Percentiles rank a stretch among this genome's conserved stretches.
Evolutionary conservation across 192 early-diverging fungal species (phyloP).

Genomic region (Backusella parvicylindrica): DNA sequence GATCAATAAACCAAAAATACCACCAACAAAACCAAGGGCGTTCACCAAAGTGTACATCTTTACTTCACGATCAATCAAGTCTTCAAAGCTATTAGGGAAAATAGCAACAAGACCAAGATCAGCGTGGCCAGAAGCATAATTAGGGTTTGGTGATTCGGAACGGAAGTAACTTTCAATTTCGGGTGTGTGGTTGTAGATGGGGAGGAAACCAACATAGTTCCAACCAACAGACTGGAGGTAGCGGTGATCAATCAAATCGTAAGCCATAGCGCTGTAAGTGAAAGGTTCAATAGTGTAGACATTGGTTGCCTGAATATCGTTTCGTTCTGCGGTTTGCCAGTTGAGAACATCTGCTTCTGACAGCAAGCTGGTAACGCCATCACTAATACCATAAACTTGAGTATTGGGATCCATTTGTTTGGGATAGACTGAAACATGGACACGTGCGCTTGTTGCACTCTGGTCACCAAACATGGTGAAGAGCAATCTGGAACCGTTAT

Average conservation of each 20-base stretch:
- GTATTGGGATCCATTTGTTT: slow-evolving; percentile 34
- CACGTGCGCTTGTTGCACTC: slow-evolving; percentile 18
- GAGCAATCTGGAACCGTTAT: slow-evolving; percentile 30
- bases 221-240: slow-evolving; percentile 33
- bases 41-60: slow-evolving; percentile 34
- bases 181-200: slow-evolving; percentile 31
- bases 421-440: slow-evolving; percentile 31
- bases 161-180: slow-evolving; percentile 27
- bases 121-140: slow-evolving; percentile 14
- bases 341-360: slow-evolving; percentile 12
- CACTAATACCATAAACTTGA: slow-evolving; percentile 14
- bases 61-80: slow-evolving; percentile 18
- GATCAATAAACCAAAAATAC: slow-evolving; percentile 33
- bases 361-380: slow-evolving; percentile 2
- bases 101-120: slow-evolving; percentile 28
- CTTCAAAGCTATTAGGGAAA: slow-evolving; percentile 11
- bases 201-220: slow-evolving; percentile 38
- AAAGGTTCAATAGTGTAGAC: slow-evolving; percentile 27
- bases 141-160: slow-evolving; percentile 26
- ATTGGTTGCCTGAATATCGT: slow-evolving; percentile 25
- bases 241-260: slow-evolving; percentile 24
- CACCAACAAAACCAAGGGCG: slow-evolving; percentile 35
- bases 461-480: slow-evolving; percentile 31
- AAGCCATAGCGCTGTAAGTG: slow-evolving; percentile 28
- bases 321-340: slow-evolving; percentile 33